phyloP scores from a whole-genome alignment of 2,329 filamentous ascomycete genomes.

The Tolypocladium cylindrosporum region DNA sequence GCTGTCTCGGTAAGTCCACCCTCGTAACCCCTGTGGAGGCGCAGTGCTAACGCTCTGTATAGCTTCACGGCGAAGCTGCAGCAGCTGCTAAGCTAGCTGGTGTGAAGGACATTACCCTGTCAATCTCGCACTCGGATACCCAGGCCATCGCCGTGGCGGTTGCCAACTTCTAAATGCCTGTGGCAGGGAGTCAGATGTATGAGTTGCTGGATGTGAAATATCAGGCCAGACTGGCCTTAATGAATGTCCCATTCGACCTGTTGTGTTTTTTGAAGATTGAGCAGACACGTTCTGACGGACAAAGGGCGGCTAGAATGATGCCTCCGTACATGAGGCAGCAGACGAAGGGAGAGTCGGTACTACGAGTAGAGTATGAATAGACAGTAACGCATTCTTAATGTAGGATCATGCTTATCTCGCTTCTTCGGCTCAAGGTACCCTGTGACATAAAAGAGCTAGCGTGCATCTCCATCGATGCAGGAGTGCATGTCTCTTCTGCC shows the following conservation, averaged over 20 bases:
- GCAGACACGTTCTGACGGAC: neutral
- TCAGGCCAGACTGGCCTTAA: neutral
- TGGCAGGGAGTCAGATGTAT: slow-evolving; percentile 7
- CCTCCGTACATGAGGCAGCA: neutral
- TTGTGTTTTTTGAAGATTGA: neutral
- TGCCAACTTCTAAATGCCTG: slow-evolving; percentile 54
- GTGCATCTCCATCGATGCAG: too few relatives aligned
- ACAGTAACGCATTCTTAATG: slow-evolving; percentile 2
- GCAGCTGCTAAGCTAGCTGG: slow-evolving; percentile 76
- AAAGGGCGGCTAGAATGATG: neutral
- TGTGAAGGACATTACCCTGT: slow-evolving; percentile 81
- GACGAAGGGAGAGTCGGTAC: neutral
- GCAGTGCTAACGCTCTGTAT: slow-evolving; percentile 25
- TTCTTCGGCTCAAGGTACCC: neutral
- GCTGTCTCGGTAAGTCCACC: slow-evolving; percentile 65
- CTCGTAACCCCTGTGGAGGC: neutral
- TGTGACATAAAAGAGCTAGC: neutral
- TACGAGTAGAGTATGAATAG: neutral
- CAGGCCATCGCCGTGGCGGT: slow-evolving; percentile 94
- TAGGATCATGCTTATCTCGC: neutral
- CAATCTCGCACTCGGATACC: slow-evolving; percentile 89
- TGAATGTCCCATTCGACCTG: neutral
- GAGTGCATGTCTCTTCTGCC: neutral
- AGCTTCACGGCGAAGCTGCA: slow-evolving; percentile 83
- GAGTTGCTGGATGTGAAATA: neutral